Conservation (phyloP, 805 yeast genomes). For the Yarrowia bubula region DNA sequence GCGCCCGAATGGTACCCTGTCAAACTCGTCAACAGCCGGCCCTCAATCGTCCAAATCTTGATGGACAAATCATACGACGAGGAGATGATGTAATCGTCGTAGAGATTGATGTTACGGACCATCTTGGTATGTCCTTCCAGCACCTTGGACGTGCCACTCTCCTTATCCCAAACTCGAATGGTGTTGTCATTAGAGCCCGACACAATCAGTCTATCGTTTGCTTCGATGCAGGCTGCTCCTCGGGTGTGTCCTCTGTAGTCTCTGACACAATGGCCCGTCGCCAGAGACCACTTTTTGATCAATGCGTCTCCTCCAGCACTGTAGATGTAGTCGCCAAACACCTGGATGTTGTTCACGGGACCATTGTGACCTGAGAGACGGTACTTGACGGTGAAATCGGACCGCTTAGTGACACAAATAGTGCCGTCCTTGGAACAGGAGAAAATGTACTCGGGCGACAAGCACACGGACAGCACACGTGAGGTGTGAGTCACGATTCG, state of each 20-base stretch:
- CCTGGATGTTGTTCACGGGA: conserved; percentile 41
- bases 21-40: conserved; percentile 34
- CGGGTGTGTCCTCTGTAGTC: conserved; percentile 75
- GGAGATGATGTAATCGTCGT: conserved; percentile 36
- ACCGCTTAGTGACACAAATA: conserved; percentile 37
- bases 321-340: conserved; percentile 34
- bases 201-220: conserved; percentile 65
- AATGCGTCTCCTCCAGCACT: conserved; percentile 66
- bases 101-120: conserved; percentile 53
- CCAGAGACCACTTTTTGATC: conserved; percentile 77
- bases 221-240: conserved; percentile 81
- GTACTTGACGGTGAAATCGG: conserved; percentile 30
- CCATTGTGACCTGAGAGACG: conserved; percentile 38
- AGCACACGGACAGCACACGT: conserved; percentile 37
- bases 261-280: conserved; percentile 63
- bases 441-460: conserved; percentile 35
- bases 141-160: conserved; percentile 66
- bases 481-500: conserved; percentile 34
- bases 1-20: conserved; percentile 39
- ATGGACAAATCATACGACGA: conserved; percentile 42
- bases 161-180: conserved; percentile 82
- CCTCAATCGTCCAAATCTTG: conserved; percentile 40
- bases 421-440: conserved; percentile 41
- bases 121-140: conserved; percentile 82
- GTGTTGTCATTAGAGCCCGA: conserved; percentile 87